A percentile compares a stretch with the other conserved stretches of the same genome.
Evolutionary conservation across 2,329 filamentous ascomycete genomes (phyloP).

Genomic region (Ceratocystiopsis sp.): DNA sequence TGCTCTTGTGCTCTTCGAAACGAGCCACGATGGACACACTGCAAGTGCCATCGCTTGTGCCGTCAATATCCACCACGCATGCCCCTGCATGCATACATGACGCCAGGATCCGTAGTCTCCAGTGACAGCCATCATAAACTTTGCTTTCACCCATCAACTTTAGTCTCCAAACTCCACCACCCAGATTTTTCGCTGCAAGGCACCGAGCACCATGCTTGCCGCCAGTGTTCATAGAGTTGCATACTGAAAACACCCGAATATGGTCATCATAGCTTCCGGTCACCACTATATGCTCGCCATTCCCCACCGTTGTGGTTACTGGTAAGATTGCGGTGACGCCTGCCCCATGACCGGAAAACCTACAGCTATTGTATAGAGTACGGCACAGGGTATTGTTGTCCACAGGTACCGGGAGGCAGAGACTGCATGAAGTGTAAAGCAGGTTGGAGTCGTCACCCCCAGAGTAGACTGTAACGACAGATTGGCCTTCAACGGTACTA

Average conservation of each 20-base stretch:
- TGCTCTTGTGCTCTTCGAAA: constrained; percentile 78
- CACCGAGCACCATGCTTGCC: constrained; percentile 27
- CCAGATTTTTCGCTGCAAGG: constrained; percentile 50
- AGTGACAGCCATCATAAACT: constrained; percentile 11
- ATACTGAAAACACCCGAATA: constrained; percentile 47
- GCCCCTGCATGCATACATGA: constrained; percentile 90
- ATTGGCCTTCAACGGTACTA: background rate
- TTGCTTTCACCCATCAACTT: constrained; percentile 32
- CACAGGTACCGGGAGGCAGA: background rate
- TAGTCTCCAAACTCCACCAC: constrained; percentile 74
- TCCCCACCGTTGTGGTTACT: constrained; percentile 25
- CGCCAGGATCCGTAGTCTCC: constrained; percentile 41
- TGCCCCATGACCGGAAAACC: constrained; percentile 40
- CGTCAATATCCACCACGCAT: constrained; percentile 38
- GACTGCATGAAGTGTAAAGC: constrained; percentile 22
- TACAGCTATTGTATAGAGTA: constrained; percentile 10
- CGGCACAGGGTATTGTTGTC: constrained; percentile 1
- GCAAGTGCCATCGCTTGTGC: constrained; percentile 29
- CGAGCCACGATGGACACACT: constrained; percentile 45
- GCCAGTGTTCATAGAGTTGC: constrained; percentile 23
- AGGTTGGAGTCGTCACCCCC: constrained; percentile 63
- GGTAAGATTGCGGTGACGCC: constrained; percentile 81
- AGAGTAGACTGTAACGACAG: constrained; percentile 34
- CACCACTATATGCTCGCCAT: constrained; percentile 41
- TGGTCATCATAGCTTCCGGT: constrained; percentile 89